A percentile compares a stretch with the other conserved stretches of the same genome.
phyloP scores from a whole-genome alignment of 768 basidiomycete genomes.

The Symmetrospora coprosmae region DNA sequence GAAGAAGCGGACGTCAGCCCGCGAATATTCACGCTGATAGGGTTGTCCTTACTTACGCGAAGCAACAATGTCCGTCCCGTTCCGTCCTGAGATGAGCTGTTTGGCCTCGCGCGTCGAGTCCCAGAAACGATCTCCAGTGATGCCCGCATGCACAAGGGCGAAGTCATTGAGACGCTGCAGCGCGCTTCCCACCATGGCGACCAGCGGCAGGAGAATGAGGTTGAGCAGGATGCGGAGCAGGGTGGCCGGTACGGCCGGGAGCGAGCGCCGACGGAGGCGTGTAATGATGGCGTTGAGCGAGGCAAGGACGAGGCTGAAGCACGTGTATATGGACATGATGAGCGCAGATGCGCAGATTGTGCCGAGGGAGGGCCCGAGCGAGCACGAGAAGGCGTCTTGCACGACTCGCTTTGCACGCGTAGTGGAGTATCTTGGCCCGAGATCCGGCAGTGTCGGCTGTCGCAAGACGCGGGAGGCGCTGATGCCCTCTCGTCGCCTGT shows the following conservation, averaged over 20 bases:
- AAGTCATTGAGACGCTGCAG: constrained; percentile 1
- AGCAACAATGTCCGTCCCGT: constrained; percentile 14
- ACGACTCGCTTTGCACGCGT: background rate
- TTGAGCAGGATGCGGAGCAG: background rate
- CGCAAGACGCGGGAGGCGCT: background rate
- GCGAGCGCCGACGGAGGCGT: background rate
- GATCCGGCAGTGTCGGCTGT: background rate
- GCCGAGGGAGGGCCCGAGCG: background rate
- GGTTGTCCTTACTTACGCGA: background rate
- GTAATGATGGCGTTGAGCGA: background rate
- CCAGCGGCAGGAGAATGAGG: constrained; percentile 1
- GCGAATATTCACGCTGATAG: background rate
- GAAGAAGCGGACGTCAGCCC: background rate
- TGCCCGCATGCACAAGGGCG: constrained; percentile 1
- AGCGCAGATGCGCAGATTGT: background rate
- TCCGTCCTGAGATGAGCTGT: constrained; percentile 7
- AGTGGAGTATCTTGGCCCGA: background rate
- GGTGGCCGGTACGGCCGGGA: background rate
- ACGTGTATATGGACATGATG: background rate
- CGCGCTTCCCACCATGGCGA: background rate
- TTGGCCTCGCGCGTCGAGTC: background rate
- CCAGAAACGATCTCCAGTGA: constrained; percentile 15
- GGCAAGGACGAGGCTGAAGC: background rate
- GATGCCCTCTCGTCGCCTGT: background rate
- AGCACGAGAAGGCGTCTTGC: background rate